Conservation (phyloP, 345 rosid species). For the Syzygium aromaticum region DNA sequence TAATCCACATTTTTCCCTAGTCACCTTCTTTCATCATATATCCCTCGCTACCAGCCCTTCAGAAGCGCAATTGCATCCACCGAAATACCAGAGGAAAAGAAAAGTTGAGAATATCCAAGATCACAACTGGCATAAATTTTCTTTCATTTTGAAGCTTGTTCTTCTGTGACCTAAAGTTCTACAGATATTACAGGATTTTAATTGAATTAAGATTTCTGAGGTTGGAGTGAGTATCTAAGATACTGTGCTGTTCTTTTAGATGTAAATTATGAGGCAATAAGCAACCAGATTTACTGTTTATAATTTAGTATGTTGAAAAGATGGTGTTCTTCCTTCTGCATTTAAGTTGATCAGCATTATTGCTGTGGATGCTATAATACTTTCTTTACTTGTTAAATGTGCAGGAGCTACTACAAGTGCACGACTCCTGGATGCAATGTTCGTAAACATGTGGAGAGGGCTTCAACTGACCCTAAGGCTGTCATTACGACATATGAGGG, state of each 20-base stretch:
- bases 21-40: background rate
- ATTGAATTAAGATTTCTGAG: background rate
- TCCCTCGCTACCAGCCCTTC: background rate
- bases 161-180: background rate
- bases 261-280: background rate
- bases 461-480: constrained; percentile 78
- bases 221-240: background rate
- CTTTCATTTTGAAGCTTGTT: background rate
- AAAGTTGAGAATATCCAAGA: background rate
- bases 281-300: background rate
- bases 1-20: background rate
- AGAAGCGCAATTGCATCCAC: background rate
- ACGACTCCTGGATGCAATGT: constrained; percentile 73
- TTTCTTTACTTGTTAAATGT: background rate
- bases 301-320: background rate
- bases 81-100: background rate
- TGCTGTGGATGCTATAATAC: background rate
- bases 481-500: constrained; percentile 92
- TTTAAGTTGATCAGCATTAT: background rate
- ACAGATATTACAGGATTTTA: background rate
- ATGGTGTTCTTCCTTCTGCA: background rate
- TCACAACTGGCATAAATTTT: background rate
- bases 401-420: constrained; percentile 91
- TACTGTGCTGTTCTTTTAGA: background rate
- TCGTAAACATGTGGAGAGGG: constrained; percentile 91